Evolutionary conservation across 1,284 basidiomycete species (phyloP).

Genomic region (Trichosporon sp.): DNA sequence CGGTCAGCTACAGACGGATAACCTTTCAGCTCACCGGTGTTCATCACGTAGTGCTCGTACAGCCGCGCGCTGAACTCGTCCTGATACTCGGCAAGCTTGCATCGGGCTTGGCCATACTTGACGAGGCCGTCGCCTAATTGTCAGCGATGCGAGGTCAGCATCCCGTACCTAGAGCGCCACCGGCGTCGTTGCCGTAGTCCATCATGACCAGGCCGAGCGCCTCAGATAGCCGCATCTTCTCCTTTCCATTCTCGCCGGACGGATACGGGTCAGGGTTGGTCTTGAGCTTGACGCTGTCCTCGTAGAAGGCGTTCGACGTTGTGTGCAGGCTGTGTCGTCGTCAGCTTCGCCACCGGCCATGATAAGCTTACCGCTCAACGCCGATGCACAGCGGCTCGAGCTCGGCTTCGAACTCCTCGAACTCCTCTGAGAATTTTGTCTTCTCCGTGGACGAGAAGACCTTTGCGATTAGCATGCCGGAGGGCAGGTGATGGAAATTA

Average conservation of each 20-base stretch:
- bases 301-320: conserved; percentile 43
- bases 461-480: conserved; percentile 27
- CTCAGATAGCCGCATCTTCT: conserved; percentile 60
- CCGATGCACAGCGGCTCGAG: conserved; percentile 64
- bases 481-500: not conserved
- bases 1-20: conserved; percentile 5
- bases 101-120: conserved; percentile 70
- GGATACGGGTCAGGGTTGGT: conserved; percentile 45
- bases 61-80: conserved; percentile 22
- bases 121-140: conserved; percentile 57
- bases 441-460: conserved; percentile 61
- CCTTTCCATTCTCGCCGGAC: conserved; percentile 36
- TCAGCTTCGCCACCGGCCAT: not conserved
- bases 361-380: conserved; percentile 56
- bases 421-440: conserved; percentile 61
- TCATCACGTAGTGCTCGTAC: conserved; percentile 71
- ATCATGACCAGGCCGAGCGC: conserved; percentile 80
- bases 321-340: conserved; percentile 39
- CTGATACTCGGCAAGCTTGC: conserved; percentile 61
- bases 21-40: conserved; percentile 50
- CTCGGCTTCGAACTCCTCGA: conserved; percentile 64
- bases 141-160: not conserved
- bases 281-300: conserved; percentile 43
- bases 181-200: conserved; percentile 72
- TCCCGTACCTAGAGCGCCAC: conserved; percentile 57